These are phyloP conservation scores for Tuber magnatum DNA, from an alignment of 495 filamentous ascomycete species.

Conservation along the genomic window DNA sequence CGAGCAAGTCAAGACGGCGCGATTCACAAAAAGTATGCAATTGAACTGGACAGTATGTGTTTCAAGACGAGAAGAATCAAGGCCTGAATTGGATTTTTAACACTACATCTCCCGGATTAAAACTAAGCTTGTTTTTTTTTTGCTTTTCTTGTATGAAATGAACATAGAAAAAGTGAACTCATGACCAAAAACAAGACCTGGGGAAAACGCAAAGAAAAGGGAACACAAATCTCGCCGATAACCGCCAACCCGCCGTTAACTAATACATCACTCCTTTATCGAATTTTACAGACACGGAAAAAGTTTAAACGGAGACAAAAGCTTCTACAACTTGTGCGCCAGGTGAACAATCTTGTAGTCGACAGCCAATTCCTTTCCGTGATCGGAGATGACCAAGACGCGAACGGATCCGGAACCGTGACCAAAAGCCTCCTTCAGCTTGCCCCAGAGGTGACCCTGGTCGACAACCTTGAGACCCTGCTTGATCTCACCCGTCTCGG, in stretches of 20 bases:
- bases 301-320: conserved; percentile 23
- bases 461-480: conserved; percentile 86
- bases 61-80: background rate
- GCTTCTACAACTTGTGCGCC: conserved; percentile 42
- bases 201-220: background rate
- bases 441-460: conserved; percentile 77
- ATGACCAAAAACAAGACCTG: background rate
- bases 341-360: conserved; percentile 96
- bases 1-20: background rate
- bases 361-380: conserved; percentile 88
- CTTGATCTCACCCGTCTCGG: conserved; percentile 92
- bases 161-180: background rate
- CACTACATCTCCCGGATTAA: conserved; percentile 2
- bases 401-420: conserved; percentile 88
- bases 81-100: conserved; percentile 1
- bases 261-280: conserved; percentile 10
- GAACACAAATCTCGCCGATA: background rate
- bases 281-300: conserved; percentile 37
- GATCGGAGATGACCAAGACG: conserved; percentile 90
- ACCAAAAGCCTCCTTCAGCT: conserved; percentile 77
- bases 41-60: background rate
- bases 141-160: background rate
- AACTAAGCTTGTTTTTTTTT: conserved; percentile 4
- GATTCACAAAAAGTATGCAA: background rate
- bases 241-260: background rate